Evolutionary conservation across 306 rosid species (phyloP).

Genomic region (Canavalia gladiata): DNA sequence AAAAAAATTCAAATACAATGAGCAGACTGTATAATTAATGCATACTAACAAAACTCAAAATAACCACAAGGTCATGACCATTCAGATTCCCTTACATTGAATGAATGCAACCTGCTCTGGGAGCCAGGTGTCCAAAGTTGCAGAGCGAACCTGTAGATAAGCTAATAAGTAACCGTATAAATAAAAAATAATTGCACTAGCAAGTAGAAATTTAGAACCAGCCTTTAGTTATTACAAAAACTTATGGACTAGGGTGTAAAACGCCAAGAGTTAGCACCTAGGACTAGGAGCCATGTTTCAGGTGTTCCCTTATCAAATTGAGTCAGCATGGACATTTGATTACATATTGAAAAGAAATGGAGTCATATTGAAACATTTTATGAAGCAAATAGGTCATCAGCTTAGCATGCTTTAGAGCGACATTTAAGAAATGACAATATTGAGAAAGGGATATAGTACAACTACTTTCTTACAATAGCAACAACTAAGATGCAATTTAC

Average conservation of each 20-base stretch:
- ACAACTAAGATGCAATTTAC: constrained; percentile 23
- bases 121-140: constrained; percentile 98
- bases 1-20: constrained; percentile 47
- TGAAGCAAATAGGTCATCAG: constrained; percentile 25
- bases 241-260: constrained; percentile 4
- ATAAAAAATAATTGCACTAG: constrained; percentile 1
- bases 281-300: constrained; percentile 30
- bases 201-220: constrained; percentile 16
- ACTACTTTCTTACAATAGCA: neutral
- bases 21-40: constrained; percentile 42
- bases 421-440: neutral
- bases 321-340: neutral
- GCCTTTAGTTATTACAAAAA: neutral
- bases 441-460: constrained; percentile 12
- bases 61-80: constrained; percentile 26
- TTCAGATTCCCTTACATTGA: constrained; percentile 73
- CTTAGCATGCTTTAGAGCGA: constrained; percentile 3
- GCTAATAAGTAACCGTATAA: constrained; percentile 40
- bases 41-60: constrained; percentile 38
- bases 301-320: constrained; percentile 31
- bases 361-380: neutral
- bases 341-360: constrained; percentile 6
- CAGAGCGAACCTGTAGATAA: constrained; percentile 91
- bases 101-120: constrained; percentile 99
- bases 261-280: constrained; percentile 3